Conservation (phyloP, 345 rosid species). For the rapeseed (Brassica napus) region DNA sequence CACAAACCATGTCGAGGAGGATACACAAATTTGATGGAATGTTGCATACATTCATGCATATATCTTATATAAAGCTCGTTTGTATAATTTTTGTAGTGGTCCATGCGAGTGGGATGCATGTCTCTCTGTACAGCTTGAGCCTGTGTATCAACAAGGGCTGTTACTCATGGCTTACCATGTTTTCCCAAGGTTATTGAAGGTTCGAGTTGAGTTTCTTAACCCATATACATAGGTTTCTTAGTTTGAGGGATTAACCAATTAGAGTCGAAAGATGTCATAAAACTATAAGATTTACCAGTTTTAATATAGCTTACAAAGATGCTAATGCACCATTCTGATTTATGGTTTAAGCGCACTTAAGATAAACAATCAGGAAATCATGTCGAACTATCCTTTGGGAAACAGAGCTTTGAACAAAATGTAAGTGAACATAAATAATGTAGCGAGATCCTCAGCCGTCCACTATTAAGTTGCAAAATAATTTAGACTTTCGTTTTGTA, state of each 20-base stretch:
- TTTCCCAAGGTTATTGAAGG: not conserved
- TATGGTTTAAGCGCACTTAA: not conserved
- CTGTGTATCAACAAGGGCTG: not conserved
- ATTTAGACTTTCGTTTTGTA: not conserved
- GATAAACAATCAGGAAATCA: not conserved
- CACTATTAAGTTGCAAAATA: not conserved
- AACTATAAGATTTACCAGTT: not conserved
- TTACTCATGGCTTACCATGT: not conserved
- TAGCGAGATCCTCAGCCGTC: not conserved
- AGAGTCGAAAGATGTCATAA: not conserved
- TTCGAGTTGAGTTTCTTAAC: not conserved
- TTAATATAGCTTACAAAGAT: not conserved
- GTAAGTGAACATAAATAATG: not conserved
- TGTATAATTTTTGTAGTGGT: not conserved
- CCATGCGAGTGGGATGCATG: conserved; percentile 1
- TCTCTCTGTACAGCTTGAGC: not conserved
- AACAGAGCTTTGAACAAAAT: conserved; percentile 3
- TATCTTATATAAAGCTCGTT: not conserved
- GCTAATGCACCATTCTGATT: not conserved
- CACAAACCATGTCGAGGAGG: not conserved
- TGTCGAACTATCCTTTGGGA: not conserved
- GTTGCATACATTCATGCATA: not conserved
- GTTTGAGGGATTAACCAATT: not conserved
- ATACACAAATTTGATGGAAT: not conserved
- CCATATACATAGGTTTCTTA: not conserved